A percentile compares a stretch with the other conserved stretches of the same genome.
phyloP scores from a whole-genome alignment of 768 basidiomycete genomes.

The Cantharellus cinnabarinus region DNA sequence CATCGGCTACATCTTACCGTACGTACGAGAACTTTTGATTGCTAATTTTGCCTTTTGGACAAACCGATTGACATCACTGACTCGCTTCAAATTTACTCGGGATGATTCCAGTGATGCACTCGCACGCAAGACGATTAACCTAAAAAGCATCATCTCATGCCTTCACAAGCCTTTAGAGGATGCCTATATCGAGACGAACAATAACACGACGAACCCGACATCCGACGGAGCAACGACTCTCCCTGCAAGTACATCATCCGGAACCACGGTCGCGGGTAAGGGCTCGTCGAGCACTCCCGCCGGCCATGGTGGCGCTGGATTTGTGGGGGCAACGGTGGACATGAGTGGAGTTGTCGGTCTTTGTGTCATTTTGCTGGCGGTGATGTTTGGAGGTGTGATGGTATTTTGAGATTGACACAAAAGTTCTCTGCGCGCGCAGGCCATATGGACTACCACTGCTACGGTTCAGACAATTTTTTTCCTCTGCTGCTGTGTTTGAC shows the following conservation, averaged over 20 bases:
- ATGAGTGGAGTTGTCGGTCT: no score
- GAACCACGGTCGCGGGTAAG: not conserved
- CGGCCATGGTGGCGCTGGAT: not conserved
- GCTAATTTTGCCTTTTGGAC: constrained; percentile 19
- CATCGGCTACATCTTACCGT: constrained; percentile 25
- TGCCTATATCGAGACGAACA: constrained; percentile 68
- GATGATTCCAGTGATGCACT: not conserved
- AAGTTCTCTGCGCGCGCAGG: no score
- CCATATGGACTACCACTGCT: no score
- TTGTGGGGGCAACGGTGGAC: no score
- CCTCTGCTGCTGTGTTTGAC: no score
- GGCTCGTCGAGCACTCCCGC: not conserved
- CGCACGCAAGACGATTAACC: constrained; percentile 12
- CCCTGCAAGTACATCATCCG: not conserved
- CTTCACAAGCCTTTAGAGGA: constrained; percentile 34
- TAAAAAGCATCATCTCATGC: constrained; percentile 58
- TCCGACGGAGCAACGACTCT: not conserved
- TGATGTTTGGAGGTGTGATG: no score
- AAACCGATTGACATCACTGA: constrained; percentile 9
- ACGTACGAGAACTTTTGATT: constrained; percentile 10
- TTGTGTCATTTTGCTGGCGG: no score
- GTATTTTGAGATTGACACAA: no score
- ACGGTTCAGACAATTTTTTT: no score
- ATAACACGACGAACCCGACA: constrained; percentile 24
- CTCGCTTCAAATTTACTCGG: no score